Conservation (phyloP, 768 basidiomycete species). For the Tricholoma terreum region DNA sequence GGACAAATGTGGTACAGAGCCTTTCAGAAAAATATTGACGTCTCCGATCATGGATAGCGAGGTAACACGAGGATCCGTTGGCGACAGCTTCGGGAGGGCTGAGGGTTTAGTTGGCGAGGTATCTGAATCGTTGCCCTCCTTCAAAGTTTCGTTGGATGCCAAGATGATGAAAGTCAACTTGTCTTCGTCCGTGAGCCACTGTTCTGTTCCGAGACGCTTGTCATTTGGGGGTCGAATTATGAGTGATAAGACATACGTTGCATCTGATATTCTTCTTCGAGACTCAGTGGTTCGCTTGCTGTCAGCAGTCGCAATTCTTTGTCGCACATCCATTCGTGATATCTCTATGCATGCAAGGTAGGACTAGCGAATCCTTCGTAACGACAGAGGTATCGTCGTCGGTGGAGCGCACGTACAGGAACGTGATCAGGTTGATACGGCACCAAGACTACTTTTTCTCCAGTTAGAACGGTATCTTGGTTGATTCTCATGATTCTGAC, state of each 20-base stretch:
- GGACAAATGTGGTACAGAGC: conserved; percentile 26
- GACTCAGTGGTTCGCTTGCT: conserved; percentile 77
- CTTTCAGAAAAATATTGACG: conserved; percentile 86
- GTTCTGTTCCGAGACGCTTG: conserved; percentile 41
- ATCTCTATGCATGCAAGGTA: conserved; percentile 48
- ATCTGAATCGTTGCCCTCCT: neutral
- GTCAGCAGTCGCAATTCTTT: conserved; percentile 71
- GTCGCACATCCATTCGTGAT: conserved; percentile 87
- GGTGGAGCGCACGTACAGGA: conserved; percentile 28
- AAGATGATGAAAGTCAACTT: conserved; percentile 93
- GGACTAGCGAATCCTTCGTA: conserved; percentile 4
- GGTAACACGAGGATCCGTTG: conserved; percentile 32
- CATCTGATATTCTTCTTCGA: conserved; percentile 87
- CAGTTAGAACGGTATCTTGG: conserved; percentile 61
- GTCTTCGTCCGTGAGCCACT: conserved; percentile 85
- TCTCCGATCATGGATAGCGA: conserved; percentile 79
- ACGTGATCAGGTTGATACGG: conserved; percentile 70
- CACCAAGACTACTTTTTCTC: conserved; percentile 67
- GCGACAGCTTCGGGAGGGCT: conserved; percentile 8
- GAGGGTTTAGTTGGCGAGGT: conserved; percentile 8
- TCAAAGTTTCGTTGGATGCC: conserved; percentile 32
- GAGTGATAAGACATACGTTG: conserved; percentile 50
- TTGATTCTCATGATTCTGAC: conserved; percentile 59
- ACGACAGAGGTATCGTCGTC: neutral
- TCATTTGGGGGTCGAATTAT: neutral